A percentile compares a stretch with the other conserved stretches of the same genome.
Conservation (phyloP, 768 basidiomycete species). For the Agrocybe pediades region DNA sequence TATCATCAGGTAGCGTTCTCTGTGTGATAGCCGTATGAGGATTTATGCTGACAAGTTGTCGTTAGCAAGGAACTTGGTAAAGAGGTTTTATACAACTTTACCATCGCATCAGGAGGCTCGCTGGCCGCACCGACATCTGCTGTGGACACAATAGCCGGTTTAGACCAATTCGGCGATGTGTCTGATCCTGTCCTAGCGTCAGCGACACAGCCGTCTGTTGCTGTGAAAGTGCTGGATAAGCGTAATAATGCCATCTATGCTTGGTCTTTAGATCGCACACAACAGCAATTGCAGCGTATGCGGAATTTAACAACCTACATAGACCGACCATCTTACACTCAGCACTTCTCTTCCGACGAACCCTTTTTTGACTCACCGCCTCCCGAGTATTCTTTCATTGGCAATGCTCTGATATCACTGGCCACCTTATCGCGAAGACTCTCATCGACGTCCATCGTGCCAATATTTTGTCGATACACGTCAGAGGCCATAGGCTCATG, state of each 20-base stretch:
- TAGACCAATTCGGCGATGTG: constrained; percentile 92
- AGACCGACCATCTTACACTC: constrained; percentile 89
- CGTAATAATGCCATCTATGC: constrained; percentile 84
- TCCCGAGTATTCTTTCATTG: constrained; percentile 91
- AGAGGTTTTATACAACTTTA: constrained; percentile 90
- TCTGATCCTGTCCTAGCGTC: constrained; percentile 79
- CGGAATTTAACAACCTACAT: constrained; percentile 89
- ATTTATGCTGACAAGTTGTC: constrained; percentile 7
- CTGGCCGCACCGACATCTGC: constrained; percentile 80
- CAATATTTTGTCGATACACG: constrained; percentile 93
- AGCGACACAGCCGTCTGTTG: constrained; percentile 78
- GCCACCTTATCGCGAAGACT: constrained; percentile 77
- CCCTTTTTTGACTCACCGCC: constrained; percentile 90
- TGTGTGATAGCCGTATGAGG: not conserved
- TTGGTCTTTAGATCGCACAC: constrained; percentile 89
- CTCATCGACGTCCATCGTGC: constrained; percentile 73
- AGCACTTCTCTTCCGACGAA: constrained; percentile 92
- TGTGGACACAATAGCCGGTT: constrained; percentile 81
- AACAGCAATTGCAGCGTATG: constrained; percentile 91
- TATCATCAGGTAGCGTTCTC: constrained; percentile 70
- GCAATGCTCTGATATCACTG: constrained; percentile 81
- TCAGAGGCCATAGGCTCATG: constrained; percentile 96
- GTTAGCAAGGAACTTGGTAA: constrained; percentile 84
- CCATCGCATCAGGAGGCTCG: constrained; percentile 81
- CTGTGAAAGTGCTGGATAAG: constrained; percentile 90